These are phyloP conservation scores for Rhododendron williamsianum DNA, from an alignment of 148 eudicot species.

Conservation along the genomic window DNA sequence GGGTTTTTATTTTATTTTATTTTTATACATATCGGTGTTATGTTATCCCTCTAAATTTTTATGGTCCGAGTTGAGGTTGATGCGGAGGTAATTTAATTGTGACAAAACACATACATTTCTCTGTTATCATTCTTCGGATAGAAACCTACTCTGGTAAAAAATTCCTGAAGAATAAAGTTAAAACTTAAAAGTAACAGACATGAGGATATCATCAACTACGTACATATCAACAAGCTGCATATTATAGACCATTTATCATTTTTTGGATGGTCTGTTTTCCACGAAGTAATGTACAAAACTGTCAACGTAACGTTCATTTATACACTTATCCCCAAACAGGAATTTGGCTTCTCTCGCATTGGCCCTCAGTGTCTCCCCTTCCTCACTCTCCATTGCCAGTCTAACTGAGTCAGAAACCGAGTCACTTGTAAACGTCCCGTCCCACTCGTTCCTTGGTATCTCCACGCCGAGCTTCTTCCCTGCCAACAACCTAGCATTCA, in stretches of 20 bases:
- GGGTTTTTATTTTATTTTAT: too few relatives aligned
- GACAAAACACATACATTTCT: not conserved
- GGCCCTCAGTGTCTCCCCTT: conserved; percentile 44
- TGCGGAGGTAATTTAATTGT: not conserved
- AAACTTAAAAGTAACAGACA: not conserved
- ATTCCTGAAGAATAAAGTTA: too few relatives aligned
- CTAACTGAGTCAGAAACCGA: conserved; percentile 40
- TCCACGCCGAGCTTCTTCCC: conserved; percentile 53
- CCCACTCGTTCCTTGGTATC: conserved; percentile 39
- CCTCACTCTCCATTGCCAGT: conserved; percentile 43
- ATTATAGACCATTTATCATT: not conserved
- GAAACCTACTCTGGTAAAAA: too few relatives aligned
- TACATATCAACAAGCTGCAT: not conserved
- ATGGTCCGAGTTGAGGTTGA: not conserved
- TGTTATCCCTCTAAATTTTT: not conserved
- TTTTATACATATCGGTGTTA: not conserved
- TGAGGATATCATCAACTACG: not conserved
- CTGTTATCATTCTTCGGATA: too few relatives aligned
- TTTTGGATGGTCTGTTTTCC: conserved; percentile 11
- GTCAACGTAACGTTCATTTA: conserved; percentile 27
- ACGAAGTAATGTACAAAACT: conserved; percentile 21
- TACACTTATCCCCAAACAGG: conserved; percentile 33
- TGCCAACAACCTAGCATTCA: conserved; percentile 44
- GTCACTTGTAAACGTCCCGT: conserved; percentile 46
- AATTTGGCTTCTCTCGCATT: conserved; percentile 34